A percentile compares a stretch with the other conserved stretches of the same genome.
Conservation (phyloP, 257 asterid species). For the Ilex aquifolium region DNA sequence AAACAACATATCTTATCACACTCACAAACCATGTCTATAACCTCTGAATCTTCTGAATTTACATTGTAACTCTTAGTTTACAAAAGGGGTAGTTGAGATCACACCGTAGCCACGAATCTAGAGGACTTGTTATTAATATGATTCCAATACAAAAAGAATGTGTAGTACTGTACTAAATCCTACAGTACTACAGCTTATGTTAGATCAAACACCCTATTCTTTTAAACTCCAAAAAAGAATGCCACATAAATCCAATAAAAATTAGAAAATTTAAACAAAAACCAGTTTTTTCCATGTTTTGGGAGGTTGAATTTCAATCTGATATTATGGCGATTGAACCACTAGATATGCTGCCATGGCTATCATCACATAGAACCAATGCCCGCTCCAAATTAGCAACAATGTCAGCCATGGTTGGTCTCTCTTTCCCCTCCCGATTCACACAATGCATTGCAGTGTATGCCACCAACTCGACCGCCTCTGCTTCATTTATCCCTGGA, state of each 20-base stretch:
- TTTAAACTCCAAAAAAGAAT: slow-evolving; percentile 13
- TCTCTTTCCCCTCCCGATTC: slow-evolving; percentile 77
- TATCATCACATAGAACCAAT: slow-evolving; percentile 58
- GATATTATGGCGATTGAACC: slow-evolving; percentile 57
- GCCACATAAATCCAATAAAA: slow-evolving; percentile 14
- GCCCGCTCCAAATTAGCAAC: slow-evolving; percentile 83
- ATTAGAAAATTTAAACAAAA: neutral
- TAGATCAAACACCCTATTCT: slow-evolving; percentile 10
- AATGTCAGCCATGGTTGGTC: slow-evolving; percentile 70
- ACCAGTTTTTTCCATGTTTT: slow-evolving; percentile 8
- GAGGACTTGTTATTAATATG: too few species aligned
- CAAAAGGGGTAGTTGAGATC: too few species aligned
- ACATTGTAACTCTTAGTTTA: too few species aligned
- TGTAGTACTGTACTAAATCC: too few species aligned
- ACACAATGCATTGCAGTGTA: slow-evolving; percentile 84
- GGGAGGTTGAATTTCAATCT: slow-evolving; percentile 32
- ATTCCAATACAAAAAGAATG: neutral
- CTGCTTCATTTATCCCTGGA: slow-evolving; percentile 49
- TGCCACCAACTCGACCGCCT: slow-evolving; percentile 81
- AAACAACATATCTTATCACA: too few species aligned
- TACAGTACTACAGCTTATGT: slow-evolving; percentile 19
- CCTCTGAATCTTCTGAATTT: too few species aligned
- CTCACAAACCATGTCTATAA: too few species aligned
- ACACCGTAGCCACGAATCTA: too few species aligned
- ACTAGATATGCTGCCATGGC: slow-evolving; percentile 75